A percentile compares a stretch with the other conserved stretches of the same genome.
Evolutionary conservation across 306 rosid species (phyloP).

Genomic region (Cyclanthera cordifolia): DNA sequence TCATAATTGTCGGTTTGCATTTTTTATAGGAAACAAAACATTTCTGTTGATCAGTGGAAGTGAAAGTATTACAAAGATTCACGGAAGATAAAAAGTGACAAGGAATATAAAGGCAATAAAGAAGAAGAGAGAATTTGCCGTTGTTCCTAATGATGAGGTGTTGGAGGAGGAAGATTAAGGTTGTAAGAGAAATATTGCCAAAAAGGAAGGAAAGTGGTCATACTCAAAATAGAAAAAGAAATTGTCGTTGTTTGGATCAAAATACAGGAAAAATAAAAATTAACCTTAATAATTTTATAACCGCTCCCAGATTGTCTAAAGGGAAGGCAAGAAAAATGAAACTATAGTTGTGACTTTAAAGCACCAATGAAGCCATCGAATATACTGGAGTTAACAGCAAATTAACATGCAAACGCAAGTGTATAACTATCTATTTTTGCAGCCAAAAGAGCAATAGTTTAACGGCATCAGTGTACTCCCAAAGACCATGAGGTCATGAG

Average conservation of each 20-base stretch:
- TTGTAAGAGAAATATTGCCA: no score
- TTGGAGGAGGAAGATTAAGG: no score
- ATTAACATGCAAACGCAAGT: neutral
- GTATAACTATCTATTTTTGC: no score
- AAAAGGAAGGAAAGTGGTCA: no score
- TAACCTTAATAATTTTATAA: neutral
- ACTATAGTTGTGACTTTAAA: neutral
- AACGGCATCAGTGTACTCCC: no score
- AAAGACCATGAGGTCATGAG: no score
- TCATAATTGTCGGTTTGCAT: neutral
- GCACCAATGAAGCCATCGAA: slow-evolving; percentile 1
- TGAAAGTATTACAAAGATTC: neutral
- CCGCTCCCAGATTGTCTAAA: neutral
- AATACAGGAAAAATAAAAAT: neutral
- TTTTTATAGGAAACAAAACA: no score
- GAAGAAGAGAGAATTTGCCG: no score
- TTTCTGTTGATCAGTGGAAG: neutral
- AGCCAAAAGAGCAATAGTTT: no score
- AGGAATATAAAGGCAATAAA: no score
- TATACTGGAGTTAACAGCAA: neutral
- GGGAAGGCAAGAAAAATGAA: neutral
- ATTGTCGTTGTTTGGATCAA: neutral
- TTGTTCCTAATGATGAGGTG: no score
- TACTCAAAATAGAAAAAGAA: neutral
- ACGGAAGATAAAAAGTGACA: no score